Conservation (phyloP, 768 basidiomycete species). For the Cystofilobasidium macerans region DNA sequence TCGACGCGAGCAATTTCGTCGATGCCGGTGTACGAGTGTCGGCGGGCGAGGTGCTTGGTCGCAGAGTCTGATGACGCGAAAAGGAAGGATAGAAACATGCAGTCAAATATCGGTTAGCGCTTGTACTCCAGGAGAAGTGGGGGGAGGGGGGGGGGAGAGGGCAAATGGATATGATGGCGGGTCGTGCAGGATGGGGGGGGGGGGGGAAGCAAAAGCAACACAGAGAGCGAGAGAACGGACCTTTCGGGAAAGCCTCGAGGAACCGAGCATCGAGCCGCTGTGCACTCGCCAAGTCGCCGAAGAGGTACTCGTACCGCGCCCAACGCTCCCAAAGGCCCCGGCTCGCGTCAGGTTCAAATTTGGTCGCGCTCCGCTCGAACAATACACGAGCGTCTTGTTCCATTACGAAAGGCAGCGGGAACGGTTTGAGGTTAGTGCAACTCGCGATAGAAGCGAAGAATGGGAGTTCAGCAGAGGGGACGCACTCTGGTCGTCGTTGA, state of each 20-base stretch:
- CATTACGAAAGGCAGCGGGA: background rate
- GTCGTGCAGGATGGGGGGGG: background rate
- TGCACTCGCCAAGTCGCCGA: conserved; percentile 77
- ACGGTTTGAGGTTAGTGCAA: too few relatives aligned
- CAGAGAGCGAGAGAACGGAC: conserved; percentile 42
- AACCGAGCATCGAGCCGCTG: conserved; percentile 83
- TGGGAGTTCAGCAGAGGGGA: conserved; percentile 24
- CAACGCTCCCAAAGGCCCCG: conserved; percentile 89
- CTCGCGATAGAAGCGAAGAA: too few relatives aligned
- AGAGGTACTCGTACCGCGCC: conserved; percentile 90
- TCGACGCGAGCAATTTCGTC: conserved; percentile 84
- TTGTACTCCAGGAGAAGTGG: too few relatives aligned
- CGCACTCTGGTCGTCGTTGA: conserved; percentile 92
- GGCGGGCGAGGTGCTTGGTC: conserved; percentile 73
- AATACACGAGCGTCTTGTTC: conserved; percentile 78
- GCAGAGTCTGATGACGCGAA: conserved; percentile 55
- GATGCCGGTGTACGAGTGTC: conserved; percentile 67
- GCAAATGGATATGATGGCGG: too few relatives aligned
- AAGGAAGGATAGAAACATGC: background rate
- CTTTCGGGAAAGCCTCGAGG: conserved; percentile 72
- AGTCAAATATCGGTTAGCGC: too few relatives aligned
- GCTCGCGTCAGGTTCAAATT: conserved; percentile 59
- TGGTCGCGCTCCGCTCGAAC: conserved; percentile 75
- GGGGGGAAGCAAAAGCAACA: too few relatives aligned
- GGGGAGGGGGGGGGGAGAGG: conserved; percentile 1